Evolutionary conservation across 148 eudicot genomes (phyloP).

Genomic region (Chenopodium berlandieri): DNA sequence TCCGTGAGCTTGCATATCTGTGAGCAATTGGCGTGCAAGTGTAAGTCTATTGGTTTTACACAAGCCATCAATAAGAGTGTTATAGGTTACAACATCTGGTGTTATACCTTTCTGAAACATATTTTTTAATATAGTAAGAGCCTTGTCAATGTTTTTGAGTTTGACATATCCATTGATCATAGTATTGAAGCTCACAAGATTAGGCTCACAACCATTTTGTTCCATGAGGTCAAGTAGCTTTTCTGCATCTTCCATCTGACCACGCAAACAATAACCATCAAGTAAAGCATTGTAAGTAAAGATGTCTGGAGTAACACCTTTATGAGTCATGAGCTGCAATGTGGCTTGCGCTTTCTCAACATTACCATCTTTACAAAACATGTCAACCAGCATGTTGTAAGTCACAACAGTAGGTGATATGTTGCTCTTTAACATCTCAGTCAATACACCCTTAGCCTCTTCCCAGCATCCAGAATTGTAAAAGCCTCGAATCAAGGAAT

Average conservation of each 20-base stretch:
- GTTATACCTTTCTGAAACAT: not conserved
- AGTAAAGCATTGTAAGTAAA: not conserved
- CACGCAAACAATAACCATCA: constrained; percentile 26
- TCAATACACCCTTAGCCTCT: not conserved
- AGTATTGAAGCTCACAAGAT: too few species aligned
- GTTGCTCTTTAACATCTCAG: not conserved
- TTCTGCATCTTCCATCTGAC: constrained; percentile 12
- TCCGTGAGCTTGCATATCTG: not conserved
- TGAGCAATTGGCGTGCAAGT: too few species aligned
- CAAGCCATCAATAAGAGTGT: not conserved
- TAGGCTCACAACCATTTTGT: too few species aligned
- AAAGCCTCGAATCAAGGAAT: constrained; percentile 14
- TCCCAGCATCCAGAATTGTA: not conserved
- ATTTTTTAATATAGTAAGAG: not conserved
- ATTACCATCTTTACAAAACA: constrained; percentile 9
- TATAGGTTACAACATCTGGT: not conserved
- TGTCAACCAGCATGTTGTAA: not conserved
- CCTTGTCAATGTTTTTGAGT: not conserved
- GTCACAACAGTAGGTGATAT: not conserved
- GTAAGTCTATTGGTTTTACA: not conserved
- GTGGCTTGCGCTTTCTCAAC: not conserved
- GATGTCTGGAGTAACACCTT: not conserved
- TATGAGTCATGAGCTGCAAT: not conserved
- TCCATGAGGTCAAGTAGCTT: too few species aligned
- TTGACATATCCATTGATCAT: not conserved